Base-by-base conservation (phyloP, 192 early-diverging fungal genomes). In the Lobosporangium transversale region DNA sequence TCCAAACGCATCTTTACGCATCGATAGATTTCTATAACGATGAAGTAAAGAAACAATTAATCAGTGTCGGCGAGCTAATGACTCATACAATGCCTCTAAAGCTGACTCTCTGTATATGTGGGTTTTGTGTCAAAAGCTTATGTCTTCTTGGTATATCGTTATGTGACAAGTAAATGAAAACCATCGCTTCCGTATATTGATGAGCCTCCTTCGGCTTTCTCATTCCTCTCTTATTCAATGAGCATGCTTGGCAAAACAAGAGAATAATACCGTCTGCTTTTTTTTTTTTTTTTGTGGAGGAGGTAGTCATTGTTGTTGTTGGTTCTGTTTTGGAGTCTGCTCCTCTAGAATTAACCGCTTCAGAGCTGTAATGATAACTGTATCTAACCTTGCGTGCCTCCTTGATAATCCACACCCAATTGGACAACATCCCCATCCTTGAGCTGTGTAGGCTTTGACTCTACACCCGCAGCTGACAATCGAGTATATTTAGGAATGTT, bases 371-470 rank as follows among this genome's bases (percentile, higher is more conserved):
- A 40, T 40, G 37, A 10, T 14, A 10, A 10, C 37, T 40, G 18
- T 5, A 40, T 21, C 33, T 71, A 58, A 89, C 90, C 91, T 83
- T 96, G 90, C 18, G 86, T 88, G 31, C 94, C 87, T 44, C 95
- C 95, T 83, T 96, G 94, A 78, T 98, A 98, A 65, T 99, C 97
- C 20, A 97, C 93, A 24, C 97, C 97, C 27, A 99, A 84, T 84
- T 99, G 96, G 50, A 99, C 82, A 24, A 99, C 86, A 79, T 99
- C 97, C 6, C 94, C 94, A 80, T 94, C 89, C 55, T 92, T 90
- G 54, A 99, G 73, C 33, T 84, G 86, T 54, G 90, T 91, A 14
- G 96, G 90, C 42, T 87, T 75, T 43, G 92, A 94, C 79, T 95
- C 95, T 47, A 93, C 87, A 5, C 89, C 89, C 20, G 95, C 91